Conservation (phyloP, 768 basidiomycete species). For the Tylopilus sp. region DNA sequence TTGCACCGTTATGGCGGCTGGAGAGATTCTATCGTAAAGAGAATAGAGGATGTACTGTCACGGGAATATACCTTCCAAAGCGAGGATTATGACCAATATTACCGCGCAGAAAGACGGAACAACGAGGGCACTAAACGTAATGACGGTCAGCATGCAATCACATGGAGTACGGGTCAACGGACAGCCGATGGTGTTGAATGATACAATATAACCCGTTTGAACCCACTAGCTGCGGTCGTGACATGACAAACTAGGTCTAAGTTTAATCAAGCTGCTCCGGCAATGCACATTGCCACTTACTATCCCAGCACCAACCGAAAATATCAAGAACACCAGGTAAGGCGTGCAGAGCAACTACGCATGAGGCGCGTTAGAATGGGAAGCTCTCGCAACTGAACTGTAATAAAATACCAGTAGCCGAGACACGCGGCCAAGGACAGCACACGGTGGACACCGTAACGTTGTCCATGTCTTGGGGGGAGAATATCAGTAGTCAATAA, state of each 20-base stretch:
- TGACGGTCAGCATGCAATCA: constrained; percentile 11
- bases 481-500: constrained; percentile 2
- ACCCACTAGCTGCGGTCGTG: constrained; percentile 12
- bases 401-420: constrained; percentile 26
- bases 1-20: constrained; percentile 43
- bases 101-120: constrained; percentile 45
- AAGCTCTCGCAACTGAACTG: background rate
- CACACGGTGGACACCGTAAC: constrained; percentile 24
- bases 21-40: background rate
- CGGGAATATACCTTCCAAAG: constrained; percentile 42
- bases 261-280: constrained; percentile 13
- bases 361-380: constrained; percentile 12
- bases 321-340: constrained; percentile 42
- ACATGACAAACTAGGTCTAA: constrained; percentile 16
- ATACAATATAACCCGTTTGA: constrained; percentile 53
- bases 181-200: constrained; percentile 35
- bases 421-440: constrained; percentile 19
- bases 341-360: constrained; percentile 36
- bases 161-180: constrained; percentile 18
- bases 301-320: constrained; percentile 36
- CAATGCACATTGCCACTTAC: constrained; percentile 30
- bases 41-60: background rate
- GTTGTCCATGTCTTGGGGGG: constrained; percentile 38
- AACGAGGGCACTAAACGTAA: constrained; percentile 28
- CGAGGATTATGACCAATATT: constrained; percentile 37